Percentiles rank a stretch among this genome's conserved stretches.
Conservation (phyloP, 2,329 filamentous ascomycete species). For the Coniochaeta sp. region DNA sequence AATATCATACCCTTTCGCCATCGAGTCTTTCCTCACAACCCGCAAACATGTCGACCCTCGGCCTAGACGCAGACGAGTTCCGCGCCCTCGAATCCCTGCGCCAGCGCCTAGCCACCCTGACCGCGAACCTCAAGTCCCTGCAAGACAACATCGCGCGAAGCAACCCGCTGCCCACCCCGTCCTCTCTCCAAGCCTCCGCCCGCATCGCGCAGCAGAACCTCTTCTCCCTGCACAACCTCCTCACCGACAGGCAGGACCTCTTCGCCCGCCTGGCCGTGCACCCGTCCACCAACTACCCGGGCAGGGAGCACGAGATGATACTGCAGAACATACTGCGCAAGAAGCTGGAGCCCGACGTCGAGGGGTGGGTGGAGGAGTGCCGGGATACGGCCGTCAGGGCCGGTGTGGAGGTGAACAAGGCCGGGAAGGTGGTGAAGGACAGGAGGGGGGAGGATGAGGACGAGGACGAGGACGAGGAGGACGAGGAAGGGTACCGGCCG, state of each 20-base stretch:
- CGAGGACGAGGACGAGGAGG: conserved; percentile 33
- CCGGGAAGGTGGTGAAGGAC: conserved; percentile 9
- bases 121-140: conserved; percentile 59
- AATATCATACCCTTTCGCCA: too few species aligned
- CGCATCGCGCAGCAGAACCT: conserved; percentile 67
- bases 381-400: conserved; percentile 34
- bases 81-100: conserved; percentile 66
- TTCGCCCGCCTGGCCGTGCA: conserved; percentile 66
- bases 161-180: conserved; percentile 63
- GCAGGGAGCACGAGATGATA: conserved; percentile 57
- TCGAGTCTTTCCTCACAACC: too few species aligned
- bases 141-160: conserved; percentile 51
- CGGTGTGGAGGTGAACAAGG: conserved; percentile 22
- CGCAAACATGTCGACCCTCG: conserved; percentile 32
- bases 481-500: conserved; percentile 24
- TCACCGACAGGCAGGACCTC: conserved; percentile 58
- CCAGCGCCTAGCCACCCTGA: conserved; percentile 59
- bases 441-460: conserved; percentile 10
- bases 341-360: conserved; percentile 72
- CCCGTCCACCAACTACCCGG: conserved; percentile 68
- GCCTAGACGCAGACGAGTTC: conserved; percentile 49
- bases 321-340: conserved; percentile 69
- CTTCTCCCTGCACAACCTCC: conserved; percentile 54
- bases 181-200: conserved; percentile 64
- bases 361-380: conserved; percentile 62